Percentiles rank a stretch among this genome's conserved stretches.
phyloP scores from a whole-genome alignment of 805 yeast species.

The Suhomyces kilbournensis region DNA sequence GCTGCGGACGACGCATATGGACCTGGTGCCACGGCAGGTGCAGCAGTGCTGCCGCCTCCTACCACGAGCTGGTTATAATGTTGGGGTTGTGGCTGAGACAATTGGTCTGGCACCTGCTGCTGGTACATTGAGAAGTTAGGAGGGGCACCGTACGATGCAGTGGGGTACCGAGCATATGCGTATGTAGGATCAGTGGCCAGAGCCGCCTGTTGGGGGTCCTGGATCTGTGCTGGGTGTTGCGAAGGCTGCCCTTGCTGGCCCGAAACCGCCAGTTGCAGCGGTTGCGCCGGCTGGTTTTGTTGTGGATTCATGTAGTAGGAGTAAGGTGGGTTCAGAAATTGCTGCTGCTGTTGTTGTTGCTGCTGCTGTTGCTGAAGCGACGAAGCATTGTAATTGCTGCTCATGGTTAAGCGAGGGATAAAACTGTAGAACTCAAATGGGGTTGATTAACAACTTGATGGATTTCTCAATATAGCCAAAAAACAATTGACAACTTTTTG shows the following conservation, averaged over 20 bases:
- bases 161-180: constrained; percentile 23
- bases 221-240: constrained; percentile 10
- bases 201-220: constrained; percentile 11
- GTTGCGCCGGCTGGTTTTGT: constrained; percentile 12
- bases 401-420: neutral
- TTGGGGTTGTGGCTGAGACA: constrained; percentile 25
- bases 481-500: neutral
- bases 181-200: constrained; percentile 8
- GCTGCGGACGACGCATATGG: constrained; percentile 9
- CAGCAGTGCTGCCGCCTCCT: constrained; percentile 12
- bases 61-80: constrained; percentile 18
- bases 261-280: neutral
- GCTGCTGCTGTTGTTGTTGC: constrained; percentile 4
- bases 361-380: constrained; percentile 4
- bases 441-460: no score
- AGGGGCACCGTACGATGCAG: constrained; percentile 23
- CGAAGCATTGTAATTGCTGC: constrained; percentile 3
- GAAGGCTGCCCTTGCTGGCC: constrained; percentile 10
- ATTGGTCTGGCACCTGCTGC: constrained; percentile 23
- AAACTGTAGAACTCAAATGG: no score
- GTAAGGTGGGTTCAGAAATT: constrained; percentile 10
- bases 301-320: constrained; percentile 11
- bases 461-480: neutral
- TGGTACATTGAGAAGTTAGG: constrained; percentile 20
- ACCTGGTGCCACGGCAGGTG: constrained; percentile 6